Conservation (phyloP, 306 rosid species). For the Vachellia pachyceras region DNA sequence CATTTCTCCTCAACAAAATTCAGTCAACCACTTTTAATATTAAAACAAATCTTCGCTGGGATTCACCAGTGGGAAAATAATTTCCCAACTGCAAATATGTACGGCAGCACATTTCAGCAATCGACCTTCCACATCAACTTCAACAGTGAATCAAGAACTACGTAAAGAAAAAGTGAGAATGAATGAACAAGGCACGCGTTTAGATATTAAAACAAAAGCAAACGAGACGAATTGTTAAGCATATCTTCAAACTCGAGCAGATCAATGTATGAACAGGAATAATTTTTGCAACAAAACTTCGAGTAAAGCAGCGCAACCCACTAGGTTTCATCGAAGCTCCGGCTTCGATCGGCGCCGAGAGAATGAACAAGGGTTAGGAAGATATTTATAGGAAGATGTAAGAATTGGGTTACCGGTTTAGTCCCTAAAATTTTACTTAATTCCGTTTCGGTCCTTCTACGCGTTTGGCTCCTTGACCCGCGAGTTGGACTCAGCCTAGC, state of each 20-base stretch:
- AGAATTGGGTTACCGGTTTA: neutral
- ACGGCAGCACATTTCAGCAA: neutral
- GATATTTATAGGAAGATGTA: slow-evolving; percentile 8
- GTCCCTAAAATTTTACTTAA: neutral
- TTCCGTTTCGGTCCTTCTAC: slow-evolving; percentile 13
- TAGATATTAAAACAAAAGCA: neutral
- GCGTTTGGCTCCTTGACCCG: neutral
- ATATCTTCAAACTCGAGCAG: no score
- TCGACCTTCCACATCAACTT: neutral
- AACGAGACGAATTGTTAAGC: neutral
- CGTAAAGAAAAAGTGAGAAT: neutral
- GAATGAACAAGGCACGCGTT: neutral
- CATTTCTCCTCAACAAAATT: slow-evolving; percentile 49
- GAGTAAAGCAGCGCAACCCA: no score
- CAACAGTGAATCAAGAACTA: neutral
- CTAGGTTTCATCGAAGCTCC: neutral
- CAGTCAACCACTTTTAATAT: slow-evolving; percentile 67
- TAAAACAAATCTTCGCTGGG: slow-evolving; percentile 48
- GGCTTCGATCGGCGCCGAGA: neutral
- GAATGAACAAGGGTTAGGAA: neutral
- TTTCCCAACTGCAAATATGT: neutral
- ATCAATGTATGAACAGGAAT: no score
- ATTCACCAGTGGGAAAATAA: neutral
- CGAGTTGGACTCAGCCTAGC: slow-evolving; percentile 3
- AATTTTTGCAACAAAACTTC: no score